These are phyloP conservation scores for Penicillium mononematosum DNA, from an alignment of 495 filamentous ascomycete species.

Conservation along the genomic window DNA sequence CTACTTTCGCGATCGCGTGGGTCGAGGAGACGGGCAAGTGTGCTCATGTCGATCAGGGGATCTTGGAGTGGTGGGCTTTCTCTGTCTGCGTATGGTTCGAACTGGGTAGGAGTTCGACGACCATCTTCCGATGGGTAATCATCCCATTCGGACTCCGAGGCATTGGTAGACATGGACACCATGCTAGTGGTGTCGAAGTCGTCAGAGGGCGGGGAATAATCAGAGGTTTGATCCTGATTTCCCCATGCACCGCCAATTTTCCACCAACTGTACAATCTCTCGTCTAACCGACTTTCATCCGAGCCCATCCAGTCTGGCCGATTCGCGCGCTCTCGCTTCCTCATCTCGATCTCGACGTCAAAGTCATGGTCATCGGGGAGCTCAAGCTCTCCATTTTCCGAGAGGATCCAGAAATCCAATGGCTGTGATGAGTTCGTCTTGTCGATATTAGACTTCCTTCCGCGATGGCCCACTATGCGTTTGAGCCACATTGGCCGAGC, in stretches of 20 bases:
- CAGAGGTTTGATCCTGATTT: constrained; percentile 69
- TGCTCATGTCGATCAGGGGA: constrained; percentile 59
- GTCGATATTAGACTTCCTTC: constrained; percentile 17
- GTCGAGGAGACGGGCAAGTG: constrained; percentile 79
- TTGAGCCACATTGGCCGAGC: constrained; percentile 63
- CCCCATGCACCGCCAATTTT: constrained; percentile 78
- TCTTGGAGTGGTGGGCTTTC: constrained; percentile 62
- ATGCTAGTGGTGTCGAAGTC: constrained; percentile 77
- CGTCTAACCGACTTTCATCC: constrained; percentile 67
- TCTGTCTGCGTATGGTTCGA: constrained; percentile 44
- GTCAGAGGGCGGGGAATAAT: constrained; percentile 55
- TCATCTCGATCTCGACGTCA: constrained; percentile 76
- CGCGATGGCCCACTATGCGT: constrained; percentile 27
- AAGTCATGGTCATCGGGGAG: constrained; percentile 59
- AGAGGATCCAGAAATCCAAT: constrained; percentile 61
- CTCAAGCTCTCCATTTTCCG: constrained; percentile 54
- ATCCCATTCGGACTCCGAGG: constrained; percentile 57
- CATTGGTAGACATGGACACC: constrained; percentile 59
- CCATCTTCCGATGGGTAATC: constrained; percentile 53
- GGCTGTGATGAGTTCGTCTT: constrained; percentile 26
- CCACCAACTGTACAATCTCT: constrained; percentile 78
- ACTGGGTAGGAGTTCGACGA: constrained; percentile 74
- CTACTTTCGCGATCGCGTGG: constrained; percentile 74
- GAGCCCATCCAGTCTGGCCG: constrained; percentile 30
- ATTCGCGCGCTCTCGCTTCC: constrained; percentile 51